Conservation (phyloP, 768 basidiomycete genomes). For the Dentipellis sp. region DNA sequence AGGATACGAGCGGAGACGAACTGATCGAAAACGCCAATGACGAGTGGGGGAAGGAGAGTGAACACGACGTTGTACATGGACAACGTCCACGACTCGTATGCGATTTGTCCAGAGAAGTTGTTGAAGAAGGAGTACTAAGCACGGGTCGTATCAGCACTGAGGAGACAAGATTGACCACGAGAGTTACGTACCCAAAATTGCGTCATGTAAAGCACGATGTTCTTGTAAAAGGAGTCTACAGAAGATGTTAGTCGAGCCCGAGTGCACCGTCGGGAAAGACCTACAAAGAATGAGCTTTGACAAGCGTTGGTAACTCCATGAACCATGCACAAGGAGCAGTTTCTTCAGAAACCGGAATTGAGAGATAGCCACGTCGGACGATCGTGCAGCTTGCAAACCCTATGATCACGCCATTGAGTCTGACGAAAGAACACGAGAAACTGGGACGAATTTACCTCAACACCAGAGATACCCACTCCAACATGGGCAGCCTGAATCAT, state of each 20-base stretch:
- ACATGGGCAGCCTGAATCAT: constrained; percentile 99
- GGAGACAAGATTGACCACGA: constrained; percentile 6
- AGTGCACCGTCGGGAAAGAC: constrained; percentile 21
- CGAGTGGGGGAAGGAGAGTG: constrained; percentile 91
- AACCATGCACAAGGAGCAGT: constrained; percentile 89
- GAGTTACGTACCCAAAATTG: constrained; percentile 79
- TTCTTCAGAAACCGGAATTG: constrained; percentile 97
- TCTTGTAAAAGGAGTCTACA: constrained; percentile 97
- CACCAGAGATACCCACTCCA: constrained; percentile 94
- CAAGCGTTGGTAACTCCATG: constrained; percentile 95
- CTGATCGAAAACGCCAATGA: constrained; percentile 97
- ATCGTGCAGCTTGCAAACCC: constrained; percentile 97
- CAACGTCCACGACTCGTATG: constrained; percentile 98
- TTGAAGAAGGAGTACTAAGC: constrained; percentile 94
- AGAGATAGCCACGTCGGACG: constrained; percentile 95
- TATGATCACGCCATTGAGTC: constrained; percentile 19
- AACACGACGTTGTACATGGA: constrained; percentile 96
- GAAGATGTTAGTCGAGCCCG: constrained; percentile 6
- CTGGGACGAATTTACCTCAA: constrained; percentile 52
- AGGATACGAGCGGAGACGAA: constrained; percentile 95
- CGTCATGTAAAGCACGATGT: constrained; percentile 96
- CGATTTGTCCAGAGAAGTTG: constrained; percentile 98
- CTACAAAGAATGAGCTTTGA: constrained; percentile 93
- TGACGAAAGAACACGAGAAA: neutral
- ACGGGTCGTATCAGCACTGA: neutral